Conservation (phyloP, 2,329 filamentous ascomycete species). For the Dothideomycetes sp. region DNA sequence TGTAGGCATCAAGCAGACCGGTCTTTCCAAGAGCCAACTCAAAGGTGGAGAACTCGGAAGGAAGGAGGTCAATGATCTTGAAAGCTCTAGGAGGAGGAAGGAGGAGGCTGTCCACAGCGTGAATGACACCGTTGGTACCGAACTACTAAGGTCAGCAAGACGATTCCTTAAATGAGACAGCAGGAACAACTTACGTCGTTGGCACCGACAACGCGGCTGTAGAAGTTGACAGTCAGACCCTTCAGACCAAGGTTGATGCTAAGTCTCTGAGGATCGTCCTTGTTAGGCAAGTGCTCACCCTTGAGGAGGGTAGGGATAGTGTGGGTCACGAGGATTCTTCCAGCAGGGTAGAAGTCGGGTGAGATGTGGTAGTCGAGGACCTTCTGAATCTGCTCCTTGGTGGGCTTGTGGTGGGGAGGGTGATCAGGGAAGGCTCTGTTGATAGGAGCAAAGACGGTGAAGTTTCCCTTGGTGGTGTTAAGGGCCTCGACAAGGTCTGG, state of each 20-base stretch:
- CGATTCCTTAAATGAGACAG: neutral
- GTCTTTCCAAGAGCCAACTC: constrained; percentile 67
- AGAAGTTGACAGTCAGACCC: constrained; percentile 68
- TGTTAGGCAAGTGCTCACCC: constrained; percentile 50
- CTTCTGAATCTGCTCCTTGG: constrained; percentile 60
- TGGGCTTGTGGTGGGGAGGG: constrained; percentile 46
- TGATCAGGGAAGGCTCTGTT: constrained; percentile 62
- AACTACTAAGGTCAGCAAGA: constrained; percentile 36
- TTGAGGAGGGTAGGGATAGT: constrained; percentile 64
- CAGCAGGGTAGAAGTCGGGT: constrained; percentile 56
- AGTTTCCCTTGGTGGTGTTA: constrained; percentile 62
- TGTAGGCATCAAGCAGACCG: constrained; percentile 53
- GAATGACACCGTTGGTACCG: constrained; percentile 71
- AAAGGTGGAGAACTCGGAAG: constrained; percentile 68
- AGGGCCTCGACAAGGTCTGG: constrained; percentile 62
- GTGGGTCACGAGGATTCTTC: constrained; percentile 56
- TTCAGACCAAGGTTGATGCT: constrained; percentile 54
- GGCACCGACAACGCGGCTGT: constrained; percentile 57
- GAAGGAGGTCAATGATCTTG: constrained; percentile 56
- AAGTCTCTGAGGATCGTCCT: constrained; percentile 58
- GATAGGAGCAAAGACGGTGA: constrained; percentile 73
- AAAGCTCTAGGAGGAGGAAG: constrained; percentile 61
- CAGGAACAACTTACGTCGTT: constrained; percentile 49
- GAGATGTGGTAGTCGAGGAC: constrained; percentile 69
- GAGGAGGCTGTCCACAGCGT: constrained; percentile 66